These are phyloP conservation scores for Cladosporium sp. DNA, from an alignment of 2,329 filamentous ascomycete species.

Conservation along the genomic window DNA sequence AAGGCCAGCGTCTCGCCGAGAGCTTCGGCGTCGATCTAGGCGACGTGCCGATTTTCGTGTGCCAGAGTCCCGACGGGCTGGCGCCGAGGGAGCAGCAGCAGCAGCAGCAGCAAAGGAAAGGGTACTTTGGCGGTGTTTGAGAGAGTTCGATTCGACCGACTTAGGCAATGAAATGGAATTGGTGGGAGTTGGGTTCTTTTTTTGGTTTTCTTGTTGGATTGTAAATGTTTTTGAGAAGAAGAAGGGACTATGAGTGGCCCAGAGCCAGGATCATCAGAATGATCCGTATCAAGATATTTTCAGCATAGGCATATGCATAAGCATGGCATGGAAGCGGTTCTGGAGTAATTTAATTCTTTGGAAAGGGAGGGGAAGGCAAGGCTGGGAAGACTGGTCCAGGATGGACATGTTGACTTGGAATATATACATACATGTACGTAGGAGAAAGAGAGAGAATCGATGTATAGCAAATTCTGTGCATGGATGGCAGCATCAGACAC, in stretches of 20 bases:
- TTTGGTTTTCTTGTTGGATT: background rate
- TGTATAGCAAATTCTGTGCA: background rate
- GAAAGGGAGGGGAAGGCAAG: background rate
- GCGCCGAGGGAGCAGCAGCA: conserved; percentile 4
- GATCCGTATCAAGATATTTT: background rate
- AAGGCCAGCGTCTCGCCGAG: conserved; percentile 38
- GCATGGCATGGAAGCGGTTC: background rate
- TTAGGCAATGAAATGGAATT: too few species aligned
- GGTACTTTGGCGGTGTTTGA: conserved; percentile 8
- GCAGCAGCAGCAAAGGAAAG: conserved; percentile 13
- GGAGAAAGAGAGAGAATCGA: background rate
- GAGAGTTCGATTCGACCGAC: background rate
- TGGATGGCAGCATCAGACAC: background rate
- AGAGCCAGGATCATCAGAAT: background rate
- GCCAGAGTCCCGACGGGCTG: conserved; percentile 13
- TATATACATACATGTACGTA: background rate
- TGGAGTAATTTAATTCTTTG: background rate
- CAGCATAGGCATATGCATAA: background rate
- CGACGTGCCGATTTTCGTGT: conserved; percentile 44
- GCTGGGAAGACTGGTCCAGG: too few species aligned
- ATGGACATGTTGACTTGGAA: too few species aligned
- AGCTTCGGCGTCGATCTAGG: conserved; percentile 43
- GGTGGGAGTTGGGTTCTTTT: too few species aligned
- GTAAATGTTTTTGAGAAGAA: background rate
- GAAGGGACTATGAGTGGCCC: too few species aligned